Evolutionary conservation across 1,139 yeast genomes (phyloP).

Genomic region (Kurtzmaniella quercitrusa): DNA sequence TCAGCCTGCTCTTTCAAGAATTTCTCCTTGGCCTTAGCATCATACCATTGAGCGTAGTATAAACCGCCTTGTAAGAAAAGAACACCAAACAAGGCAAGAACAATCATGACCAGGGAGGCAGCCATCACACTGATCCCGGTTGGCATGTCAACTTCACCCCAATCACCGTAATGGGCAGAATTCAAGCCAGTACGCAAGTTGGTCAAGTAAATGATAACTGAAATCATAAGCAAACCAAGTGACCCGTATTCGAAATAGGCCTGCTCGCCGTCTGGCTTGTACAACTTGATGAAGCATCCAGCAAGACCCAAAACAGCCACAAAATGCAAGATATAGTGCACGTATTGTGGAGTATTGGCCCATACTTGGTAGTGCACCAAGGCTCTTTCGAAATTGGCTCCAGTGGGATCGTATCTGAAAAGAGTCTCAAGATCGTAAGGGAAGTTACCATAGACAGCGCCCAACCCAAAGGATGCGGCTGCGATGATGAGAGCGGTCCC

Average conservation of each 20-base stretch:
- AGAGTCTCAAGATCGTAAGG: slow-evolving; percentile 80
- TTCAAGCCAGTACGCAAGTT: slow-evolving; percentile 80
- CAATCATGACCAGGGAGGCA: slow-evolving; percentile 78
- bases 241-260: slow-evolving; percentile 89
- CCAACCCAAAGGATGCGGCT: slow-evolving; percentile 71
- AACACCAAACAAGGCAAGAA: slow-evolving; percentile 70
- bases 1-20: slow-evolving; percentile 45
- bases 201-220: slow-evolving; percentile 75
- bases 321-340: slow-evolving; percentile 59
- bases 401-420: slow-evolving; percentile 52
- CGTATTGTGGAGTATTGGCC: slow-evolving; percentile 57
- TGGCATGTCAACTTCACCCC: slow-evolving; percentile 90
- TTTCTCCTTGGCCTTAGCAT: slow-evolving; percentile 48
- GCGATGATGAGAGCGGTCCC: slow-evolving; percentile 44
- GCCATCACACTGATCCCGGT: slow-evolving; percentile 92
- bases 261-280: slow-evolving; percentile 79
- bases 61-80: slow-evolving; percentile 82
- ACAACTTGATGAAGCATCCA: slow-evolving; percentile 75
- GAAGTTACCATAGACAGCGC: slow-evolving; percentile 72
- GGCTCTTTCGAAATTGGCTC: slow-evolving; percentile 54
- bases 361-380: slow-evolving; percentile 70
- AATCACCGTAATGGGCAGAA: slow-evolving; percentile 63
- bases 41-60: slow-evolving; percentile 83
- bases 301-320: slow-evolving; percentile 59
- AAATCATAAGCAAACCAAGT: slow-evolving; percentile 63